phyloP scores from a whole-genome alignment of 208 protist species.

The Leishmania guyanensis region DNA sequence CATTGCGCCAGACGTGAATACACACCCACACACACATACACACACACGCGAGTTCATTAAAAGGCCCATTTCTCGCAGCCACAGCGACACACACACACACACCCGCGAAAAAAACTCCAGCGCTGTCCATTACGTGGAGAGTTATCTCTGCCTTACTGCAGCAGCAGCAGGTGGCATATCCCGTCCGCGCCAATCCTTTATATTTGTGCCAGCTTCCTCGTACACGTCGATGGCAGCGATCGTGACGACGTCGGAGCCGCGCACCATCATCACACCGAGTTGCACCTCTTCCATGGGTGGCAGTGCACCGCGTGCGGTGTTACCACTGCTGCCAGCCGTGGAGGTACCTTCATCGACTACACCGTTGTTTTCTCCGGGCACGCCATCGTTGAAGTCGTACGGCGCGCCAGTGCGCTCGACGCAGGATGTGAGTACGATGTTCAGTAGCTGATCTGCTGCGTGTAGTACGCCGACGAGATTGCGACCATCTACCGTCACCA shows the following conservation, averaged over 20 bases:
- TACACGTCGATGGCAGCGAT: slow-evolving; percentile 72
- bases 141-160: slow-evolving; percentile 2
- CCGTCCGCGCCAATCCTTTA: slow-evolving; percentile 41
- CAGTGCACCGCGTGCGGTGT: neutral
- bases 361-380: slow-evolving; percentile 9
- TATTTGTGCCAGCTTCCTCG: slow-evolving; percentile 69
- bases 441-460: slow-evolving; percentile 80
- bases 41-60: neutral
- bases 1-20: neutral
- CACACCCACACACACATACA: neutral
- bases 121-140: neutral
- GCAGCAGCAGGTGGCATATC: slow-evolving; percentile 60
- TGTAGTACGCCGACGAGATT: slow-evolving; percentile 81
- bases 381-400: slow-evolving; percentile 31
- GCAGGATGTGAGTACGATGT: slow-evolving; percentile 74
- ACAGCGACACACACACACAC: neutral
- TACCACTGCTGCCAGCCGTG: neutral
- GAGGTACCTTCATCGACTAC: neutral
- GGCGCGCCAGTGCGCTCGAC: slow-evolving; percentile 63
- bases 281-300: slow-evolving; percentile 46
- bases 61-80: neutral
- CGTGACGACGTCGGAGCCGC: slow-evolving; percentile 72
- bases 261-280: slow-evolving; percentile 74
- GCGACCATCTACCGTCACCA: slow-evolving; percentile 80
- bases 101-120: neutral